Conservation (phyloP, 495 filamentous ascomycete species). For the Aspergillus kassunensis region DNA sequence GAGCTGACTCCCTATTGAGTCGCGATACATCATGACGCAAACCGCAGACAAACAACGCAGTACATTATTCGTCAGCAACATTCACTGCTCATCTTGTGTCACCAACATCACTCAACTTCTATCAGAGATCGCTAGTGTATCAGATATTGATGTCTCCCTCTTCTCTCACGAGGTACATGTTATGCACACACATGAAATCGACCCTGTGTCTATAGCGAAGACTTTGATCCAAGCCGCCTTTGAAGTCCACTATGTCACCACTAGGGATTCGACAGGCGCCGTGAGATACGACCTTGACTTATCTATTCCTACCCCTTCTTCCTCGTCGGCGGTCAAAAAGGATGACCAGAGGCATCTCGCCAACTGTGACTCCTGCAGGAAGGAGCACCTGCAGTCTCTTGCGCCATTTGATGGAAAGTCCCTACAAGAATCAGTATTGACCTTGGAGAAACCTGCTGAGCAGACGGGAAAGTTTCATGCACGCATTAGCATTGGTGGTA, state of each 20-base stretch:
- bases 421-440: not conserved
- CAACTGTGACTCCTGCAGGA: conserved; percentile 48
- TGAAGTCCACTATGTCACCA: conserved; percentile 46
- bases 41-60: conserved; percentile 18
- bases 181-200: conserved; percentile 27
- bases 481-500: conserved; percentile 53
- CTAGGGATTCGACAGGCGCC: conserved; percentile 28
- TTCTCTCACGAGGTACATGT: conserved; percentile 44
- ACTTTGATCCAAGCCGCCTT: conserved; percentile 48
- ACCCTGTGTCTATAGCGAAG: conserved; percentile 31
- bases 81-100: conserved; percentile 53
- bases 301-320: conserved; percentile 16
- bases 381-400: conserved; percentile 25
- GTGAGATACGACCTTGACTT: conserved; percentile 32
- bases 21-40: not conserved
- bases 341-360: conserved; percentile 37
- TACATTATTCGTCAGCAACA: conserved; percentile 46
- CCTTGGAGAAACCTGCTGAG: not conserved
- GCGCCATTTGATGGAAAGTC: not conserved
- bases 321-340: conserved; percentile 16
- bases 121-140: conserved; percentile 28
- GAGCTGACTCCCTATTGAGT: too few species aligned
- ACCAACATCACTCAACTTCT: conserved; percentile 44
- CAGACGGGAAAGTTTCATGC: conserved; percentile 34
- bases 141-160: conserved; percentile 41